These are phyloP conservation scores for Cucurbita moschata DNA, from an alignment of 306 rosid genomes.

Conservation along the genomic window DNA sequence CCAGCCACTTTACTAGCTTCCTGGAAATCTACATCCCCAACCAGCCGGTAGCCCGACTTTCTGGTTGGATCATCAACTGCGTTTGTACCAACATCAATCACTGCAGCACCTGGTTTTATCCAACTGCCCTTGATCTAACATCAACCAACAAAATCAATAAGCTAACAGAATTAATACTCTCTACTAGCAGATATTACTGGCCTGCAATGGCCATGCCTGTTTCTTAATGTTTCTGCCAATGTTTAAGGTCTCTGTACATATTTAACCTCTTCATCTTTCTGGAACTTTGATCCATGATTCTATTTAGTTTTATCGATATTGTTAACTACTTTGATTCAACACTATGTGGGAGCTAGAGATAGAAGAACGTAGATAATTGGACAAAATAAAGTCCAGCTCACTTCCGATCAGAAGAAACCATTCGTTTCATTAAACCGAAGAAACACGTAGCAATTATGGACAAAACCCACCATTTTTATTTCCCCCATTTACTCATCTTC, in stretches of 20 bases:
- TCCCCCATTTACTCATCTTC: neutral
- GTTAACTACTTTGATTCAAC: neutral
- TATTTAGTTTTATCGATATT: neutral
- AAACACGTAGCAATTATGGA: too few species aligned
- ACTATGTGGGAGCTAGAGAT: neutral
- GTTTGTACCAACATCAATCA: constrained; percentile 86
- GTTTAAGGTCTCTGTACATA: neutral
- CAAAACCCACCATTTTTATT: neutral
- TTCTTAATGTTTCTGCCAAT: neutral
- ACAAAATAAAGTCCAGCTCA: neutral
- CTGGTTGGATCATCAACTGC: constrained; percentile 64
- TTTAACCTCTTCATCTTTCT: neutral
- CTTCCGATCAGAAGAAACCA: too few species aligned
- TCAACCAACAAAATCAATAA: neutral
- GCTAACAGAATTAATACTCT: neutral
- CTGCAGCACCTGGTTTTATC: constrained; percentile 93
- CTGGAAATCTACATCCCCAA: constrained; percentile 78
- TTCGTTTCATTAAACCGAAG: too few species aligned
- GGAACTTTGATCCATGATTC: neutral
- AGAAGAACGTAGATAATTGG: neutral
- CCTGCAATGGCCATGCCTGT: neutral
- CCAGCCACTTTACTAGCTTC: constrained; percentile 85
- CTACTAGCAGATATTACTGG: neutral
- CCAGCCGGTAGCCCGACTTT: constrained; percentile 75
- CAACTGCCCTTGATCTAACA: constrained; percentile 70